Conservation (phyloP, 176 grass and related monocot genomes). For the Musa acuminata region DNA sequence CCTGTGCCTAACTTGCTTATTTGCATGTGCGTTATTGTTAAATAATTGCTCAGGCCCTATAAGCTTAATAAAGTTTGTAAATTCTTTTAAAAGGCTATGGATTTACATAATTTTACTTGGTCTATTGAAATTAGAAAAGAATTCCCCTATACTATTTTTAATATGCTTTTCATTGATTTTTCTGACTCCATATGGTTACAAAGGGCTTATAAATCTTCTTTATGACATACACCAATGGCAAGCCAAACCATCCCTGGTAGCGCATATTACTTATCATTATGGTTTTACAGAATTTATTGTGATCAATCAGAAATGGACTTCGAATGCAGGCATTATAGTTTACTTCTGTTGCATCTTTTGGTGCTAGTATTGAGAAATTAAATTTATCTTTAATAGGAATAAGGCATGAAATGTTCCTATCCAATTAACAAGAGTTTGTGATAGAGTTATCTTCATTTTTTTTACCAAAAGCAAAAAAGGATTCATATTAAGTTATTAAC, state of each 20-base stretch:
- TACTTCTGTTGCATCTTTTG: background rate
- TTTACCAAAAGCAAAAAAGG: no score
- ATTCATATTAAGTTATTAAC: no score
- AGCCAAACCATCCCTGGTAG: background rate
- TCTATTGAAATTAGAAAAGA: background rate
- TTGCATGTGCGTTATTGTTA: background rate
- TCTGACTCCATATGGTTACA: background rate
- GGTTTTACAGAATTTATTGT: background rate
- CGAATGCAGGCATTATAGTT: background rate
- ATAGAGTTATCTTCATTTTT: no score
- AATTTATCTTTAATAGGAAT: background rate
- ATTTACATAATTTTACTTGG: background rate
- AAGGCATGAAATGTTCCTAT: background rate
- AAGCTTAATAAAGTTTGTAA: background rate
- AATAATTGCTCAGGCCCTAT: background rate
- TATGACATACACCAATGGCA: background rate
- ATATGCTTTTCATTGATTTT: background rate
- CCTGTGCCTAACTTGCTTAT: background rate
- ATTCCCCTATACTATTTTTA: background rate
- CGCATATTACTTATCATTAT: background rate
- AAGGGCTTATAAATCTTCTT: background rate
- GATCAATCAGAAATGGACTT: background rate
- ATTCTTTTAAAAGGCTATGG: background rate
- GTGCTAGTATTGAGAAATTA: background rate
- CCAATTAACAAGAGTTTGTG: background rate